Percentiles rank a stretch among this genome's conserved stretches.
phyloP scores from a whole-genome alignment of 306 rosid genomes.

The Cucumis cinereus region DNA sequence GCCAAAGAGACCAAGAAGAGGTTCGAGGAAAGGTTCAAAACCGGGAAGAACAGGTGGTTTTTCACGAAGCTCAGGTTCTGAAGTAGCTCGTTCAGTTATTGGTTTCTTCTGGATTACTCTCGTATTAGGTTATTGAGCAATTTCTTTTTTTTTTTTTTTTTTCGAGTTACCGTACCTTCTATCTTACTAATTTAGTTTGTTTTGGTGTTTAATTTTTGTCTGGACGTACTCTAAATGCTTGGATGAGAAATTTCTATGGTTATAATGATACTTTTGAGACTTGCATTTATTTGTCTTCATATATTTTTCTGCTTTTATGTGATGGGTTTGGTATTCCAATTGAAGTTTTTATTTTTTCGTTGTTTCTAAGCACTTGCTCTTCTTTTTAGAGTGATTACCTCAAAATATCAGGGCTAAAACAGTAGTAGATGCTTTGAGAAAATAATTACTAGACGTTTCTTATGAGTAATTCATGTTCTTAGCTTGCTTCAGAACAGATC shows the following conservation, averaged over 20 bases:
- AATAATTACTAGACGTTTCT: neutral
- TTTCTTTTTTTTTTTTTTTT: neutral
- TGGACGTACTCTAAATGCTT: neutral
- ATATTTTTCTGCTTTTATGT: neutral
- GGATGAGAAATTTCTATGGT: neutral
- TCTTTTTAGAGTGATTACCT: no score
- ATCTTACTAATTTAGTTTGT: neutral
- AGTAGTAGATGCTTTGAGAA: neutral
- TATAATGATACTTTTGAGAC: neutral
- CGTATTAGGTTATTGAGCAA: neutral
- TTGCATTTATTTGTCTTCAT: neutral
- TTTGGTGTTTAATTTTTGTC: neutral
- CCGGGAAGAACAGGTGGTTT: slow-evolving; percentile 23
- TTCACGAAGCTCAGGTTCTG: slow-evolving; percentile 21
- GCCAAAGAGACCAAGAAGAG: slow-evolving; percentile 18
- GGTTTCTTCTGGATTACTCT: neutral
- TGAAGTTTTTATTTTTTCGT: no score
- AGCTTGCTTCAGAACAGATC: neutral
- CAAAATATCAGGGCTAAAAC: neutral
- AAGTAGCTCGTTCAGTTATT: neutral
- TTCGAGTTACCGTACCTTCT: neutral
- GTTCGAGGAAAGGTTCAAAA: slow-evolving; percentile 22
- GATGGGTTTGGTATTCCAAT: neutral
- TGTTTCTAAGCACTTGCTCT: neutral
- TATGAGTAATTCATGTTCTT: neutral